Evolutionary conservation across 164 flowering plant genomes (phyloP).

Genomic region (Pachysandra terminalis): DNA sequence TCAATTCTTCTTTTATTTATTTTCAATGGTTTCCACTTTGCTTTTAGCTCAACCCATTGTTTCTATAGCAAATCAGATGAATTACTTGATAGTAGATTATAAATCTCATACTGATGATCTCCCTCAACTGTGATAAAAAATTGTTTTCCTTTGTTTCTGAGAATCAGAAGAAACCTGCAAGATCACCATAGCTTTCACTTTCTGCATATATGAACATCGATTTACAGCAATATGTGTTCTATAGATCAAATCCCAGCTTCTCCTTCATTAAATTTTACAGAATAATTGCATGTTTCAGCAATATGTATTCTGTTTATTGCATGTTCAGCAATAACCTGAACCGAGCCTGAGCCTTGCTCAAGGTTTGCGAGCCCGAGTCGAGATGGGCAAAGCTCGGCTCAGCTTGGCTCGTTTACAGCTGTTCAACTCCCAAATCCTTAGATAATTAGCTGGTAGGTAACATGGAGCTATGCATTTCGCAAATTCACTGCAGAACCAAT

Average conservation of each 20-base stretch:
- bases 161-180: neutral
- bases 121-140: neutral
- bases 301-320: no score
- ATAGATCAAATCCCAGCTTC: neutral
- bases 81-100: neutral
- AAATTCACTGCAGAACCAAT: no score
- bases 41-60: neutral
- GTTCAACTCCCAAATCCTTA: no score
- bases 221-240: neutral
- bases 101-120: neutral
- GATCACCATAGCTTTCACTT: neutral
- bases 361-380: no score
- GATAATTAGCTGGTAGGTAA: no score
- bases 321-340: no score
- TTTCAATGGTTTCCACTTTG: neutral
- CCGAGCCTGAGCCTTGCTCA: no score
- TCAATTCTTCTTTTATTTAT: conserved; percentile 8
- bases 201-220: neutral
- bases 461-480: no score
- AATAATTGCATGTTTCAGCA: no score
- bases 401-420: no score
- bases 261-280: neutral
- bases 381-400: no score
- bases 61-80: neutral
- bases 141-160: neutral